Percentiles rank a stretch among this genome's conserved stretches.
phyloP scores from a whole-genome alignment of 352 stramenopile species.

The Phytophthora melonis region DNA sequence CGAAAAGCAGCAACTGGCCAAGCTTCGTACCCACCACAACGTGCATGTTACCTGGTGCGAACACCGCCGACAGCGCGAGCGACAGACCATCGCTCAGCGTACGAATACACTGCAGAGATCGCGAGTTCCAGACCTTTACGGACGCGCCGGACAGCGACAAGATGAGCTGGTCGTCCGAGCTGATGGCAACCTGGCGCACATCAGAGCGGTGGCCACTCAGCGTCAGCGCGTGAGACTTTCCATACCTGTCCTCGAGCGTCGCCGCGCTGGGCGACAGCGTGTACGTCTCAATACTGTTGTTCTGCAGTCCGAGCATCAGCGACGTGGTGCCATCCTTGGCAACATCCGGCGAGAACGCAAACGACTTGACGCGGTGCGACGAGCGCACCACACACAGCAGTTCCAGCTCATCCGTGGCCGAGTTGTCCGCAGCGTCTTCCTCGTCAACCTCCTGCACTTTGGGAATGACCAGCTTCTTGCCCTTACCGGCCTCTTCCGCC shows the following conservation, averaged over 20 bases:
- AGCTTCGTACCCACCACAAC: conserved; percentile 97
- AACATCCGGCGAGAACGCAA: conserved; percentile 85
- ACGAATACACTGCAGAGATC: conserved; percentile 91
- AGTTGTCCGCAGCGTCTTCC: conserved; percentile 68
- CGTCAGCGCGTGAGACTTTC: conserved; percentile 73
- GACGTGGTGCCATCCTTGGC: conserved; percentile 85
- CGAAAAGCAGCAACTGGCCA: conserved; percentile 94
- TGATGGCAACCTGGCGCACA: conserved; percentile 90
- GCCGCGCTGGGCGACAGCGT: conserved; percentile 60
- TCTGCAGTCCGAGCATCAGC: conserved; percentile 90
- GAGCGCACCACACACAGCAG: conserved; percentile 87
- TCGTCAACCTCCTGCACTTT: conserved; percentile 45
- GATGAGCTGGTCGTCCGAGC: conserved; percentile 91
- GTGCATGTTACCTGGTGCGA: conserved; percentile 97
- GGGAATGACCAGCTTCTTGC: conserved; percentile 42
- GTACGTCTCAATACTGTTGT: conserved; percentile 94
- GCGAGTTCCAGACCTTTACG: conserved; percentile 95
- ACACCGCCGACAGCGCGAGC: conserved; percentile 93
- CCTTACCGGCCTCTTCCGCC: conserved; percentile 33
- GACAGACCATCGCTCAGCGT: conserved; percentile 86
- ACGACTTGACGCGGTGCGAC: conserved; percentile 89
- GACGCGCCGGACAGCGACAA: conserved; percentile 86
- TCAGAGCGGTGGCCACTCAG: conserved; percentile 93
- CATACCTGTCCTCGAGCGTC: conserved; percentile 75
- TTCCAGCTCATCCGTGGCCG: conserved; percentile 87